Conservation (phyloP, 495 filamentous ascomycete genomes). For the Penicillium cosmopolitanum region DNA sequence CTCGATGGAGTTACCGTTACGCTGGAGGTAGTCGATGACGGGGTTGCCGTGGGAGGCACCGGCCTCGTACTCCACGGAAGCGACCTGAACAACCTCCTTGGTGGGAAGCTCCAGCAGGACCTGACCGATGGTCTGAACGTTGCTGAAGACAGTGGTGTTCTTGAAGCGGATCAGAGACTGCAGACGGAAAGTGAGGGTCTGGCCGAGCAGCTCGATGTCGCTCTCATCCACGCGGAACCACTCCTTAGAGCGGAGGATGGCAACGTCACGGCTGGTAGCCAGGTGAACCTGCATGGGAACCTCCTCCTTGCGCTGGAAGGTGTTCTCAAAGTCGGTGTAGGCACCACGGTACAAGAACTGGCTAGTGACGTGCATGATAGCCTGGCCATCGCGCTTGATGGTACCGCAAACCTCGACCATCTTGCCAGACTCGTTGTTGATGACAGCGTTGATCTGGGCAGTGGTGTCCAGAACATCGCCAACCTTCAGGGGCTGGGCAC, state of each 20-base stretch:
- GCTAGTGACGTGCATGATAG: constrained; percentile 98
- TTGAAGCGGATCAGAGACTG: constrained; percentile 91
- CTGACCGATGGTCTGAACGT: constrained; percentile 89
- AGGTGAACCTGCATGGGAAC: constrained; percentile 94
- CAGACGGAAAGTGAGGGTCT: constrained; percentile 96
- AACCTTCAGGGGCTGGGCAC: constrained; percentile 90
- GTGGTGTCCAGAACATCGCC: constrained; percentile 91
- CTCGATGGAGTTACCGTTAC: constrained; percentile 90
- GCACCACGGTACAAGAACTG: constrained; percentile 95
- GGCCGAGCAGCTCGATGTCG: constrained; percentile 81
- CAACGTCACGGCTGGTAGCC: constrained; percentile 82
- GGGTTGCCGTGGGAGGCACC: constrained; percentile 92
- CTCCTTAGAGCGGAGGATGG: constrained; percentile 91
- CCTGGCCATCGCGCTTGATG: constrained; percentile 78
- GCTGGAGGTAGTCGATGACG: constrained; percentile 92
- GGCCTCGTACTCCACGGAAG: constrained; percentile 90
- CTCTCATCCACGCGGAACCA: constrained; percentile 88
- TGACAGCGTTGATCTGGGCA: constrained; percentile 94
- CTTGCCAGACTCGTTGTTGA: constrained; percentile 98
- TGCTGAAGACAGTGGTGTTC: constrained; percentile 90
- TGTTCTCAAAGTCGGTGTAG: constrained; percentile 94
- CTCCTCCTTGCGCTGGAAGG: constrained; percentile 96
- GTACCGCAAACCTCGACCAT: constrained; percentile 99
- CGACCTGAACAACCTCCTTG: constrained; percentile 96
- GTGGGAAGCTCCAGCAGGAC: constrained; percentile 94